Percentiles rank a stretch among this genome's conserved stretches.
Evolutionary conservation across 148 eudicot species (phyloP).

Genomic region (Fagopyrum homotropicum): DNA sequence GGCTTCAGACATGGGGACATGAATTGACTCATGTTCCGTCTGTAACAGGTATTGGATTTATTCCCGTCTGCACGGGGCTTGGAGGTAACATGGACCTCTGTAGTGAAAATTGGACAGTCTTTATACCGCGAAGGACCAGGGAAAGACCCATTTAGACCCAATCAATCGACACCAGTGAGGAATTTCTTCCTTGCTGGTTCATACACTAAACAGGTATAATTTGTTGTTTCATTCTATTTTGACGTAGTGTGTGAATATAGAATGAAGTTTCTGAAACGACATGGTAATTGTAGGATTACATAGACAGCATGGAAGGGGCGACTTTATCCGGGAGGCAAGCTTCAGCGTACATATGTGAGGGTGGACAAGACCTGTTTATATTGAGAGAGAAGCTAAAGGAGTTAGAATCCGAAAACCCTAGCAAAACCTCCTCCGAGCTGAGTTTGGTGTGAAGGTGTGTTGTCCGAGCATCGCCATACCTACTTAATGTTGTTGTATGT

Average conservation of each 20-base stretch:
- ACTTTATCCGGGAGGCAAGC: conserved; percentile 95
- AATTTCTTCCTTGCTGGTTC: conserved; percentile 98
- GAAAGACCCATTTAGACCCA: conserved; percentile 96
- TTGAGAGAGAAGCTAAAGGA: conserved; percentile 41
- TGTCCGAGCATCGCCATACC: not conserved
- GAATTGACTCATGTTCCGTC: not conserved
- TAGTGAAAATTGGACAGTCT: conserved; percentile 91
- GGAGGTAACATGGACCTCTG: conserved; percentile 90
- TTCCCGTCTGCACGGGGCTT: conserved; percentile 94
- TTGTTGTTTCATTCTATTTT: not conserved
- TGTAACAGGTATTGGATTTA: conserved; percentile 55
- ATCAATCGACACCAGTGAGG: conserved; percentile 83
- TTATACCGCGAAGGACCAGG: conserved; percentile 96
- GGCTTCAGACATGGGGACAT: not conserved
- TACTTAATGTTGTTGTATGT: not conserved
- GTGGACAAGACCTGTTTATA: conserved; percentile 66
- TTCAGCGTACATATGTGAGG: conserved; percentile 79
- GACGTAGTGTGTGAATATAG: not conserved
- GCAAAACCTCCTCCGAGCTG: conserved; percentile 29
- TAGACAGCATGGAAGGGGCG: conserved; percentile 99
- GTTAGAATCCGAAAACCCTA: conserved; percentile 28
- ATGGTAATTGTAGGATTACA: conserved; percentile 57
- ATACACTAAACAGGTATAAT: conserved; percentile 85
- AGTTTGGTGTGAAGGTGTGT: conserved; percentile 21
- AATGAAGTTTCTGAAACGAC: not conserved